phyloP scores from a whole-genome alignment of 2,329 filamentous ascomycete genomes.

The Neobulgaria alba region DNA sequence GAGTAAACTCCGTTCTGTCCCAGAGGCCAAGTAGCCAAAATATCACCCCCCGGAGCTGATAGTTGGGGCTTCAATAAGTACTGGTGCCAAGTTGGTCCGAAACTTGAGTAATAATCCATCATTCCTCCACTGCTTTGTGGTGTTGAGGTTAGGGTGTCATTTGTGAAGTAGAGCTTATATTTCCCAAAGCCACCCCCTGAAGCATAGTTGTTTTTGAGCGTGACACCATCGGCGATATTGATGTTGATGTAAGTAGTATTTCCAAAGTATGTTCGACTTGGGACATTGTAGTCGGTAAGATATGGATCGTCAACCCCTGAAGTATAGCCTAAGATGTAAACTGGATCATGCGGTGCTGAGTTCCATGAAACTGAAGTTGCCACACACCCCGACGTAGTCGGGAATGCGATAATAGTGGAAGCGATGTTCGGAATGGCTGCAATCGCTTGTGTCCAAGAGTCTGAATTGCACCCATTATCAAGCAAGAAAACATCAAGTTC shows the following conservation, averaged over 20 bases:
- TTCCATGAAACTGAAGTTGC: constrained; percentile 2
- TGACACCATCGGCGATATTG: constrained; percentile 6
- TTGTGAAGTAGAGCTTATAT: constrained; percentile 9
- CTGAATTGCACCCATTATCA: constrained; percentile 7
- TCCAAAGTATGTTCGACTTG: constrained; percentile 10
- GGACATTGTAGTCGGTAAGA: constrained; percentile 11
- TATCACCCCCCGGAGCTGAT: constrained; percentile 28
- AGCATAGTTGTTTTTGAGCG: constrained; percentile 9
- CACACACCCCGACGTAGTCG: constrained; percentile 1
- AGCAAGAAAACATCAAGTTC: constrained; percentile 9
- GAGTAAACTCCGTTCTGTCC: constrained; percentile 26
- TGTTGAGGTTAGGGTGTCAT: not conserved
- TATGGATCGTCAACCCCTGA: constrained; percentile 10
- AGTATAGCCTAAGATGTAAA: constrained; percentile 13
- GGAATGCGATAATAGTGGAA: constrained; percentile 14
- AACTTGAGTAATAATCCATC: constrained; percentile 16
- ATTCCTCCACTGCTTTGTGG: constrained; percentile 8
- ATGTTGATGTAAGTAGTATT: constrained; percentile 8
- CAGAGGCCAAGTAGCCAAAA: constrained; percentile 31
- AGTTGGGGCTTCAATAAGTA: constrained; percentile 13
- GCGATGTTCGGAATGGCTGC: constrained; percentile 7
- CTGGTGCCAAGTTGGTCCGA: constrained; percentile 13
- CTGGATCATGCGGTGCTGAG: not conserved
- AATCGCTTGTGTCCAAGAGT: constrained; percentile 9
- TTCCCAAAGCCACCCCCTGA: constrained; percentile 10